Base-by-base conservation (phyloP, 352 stramenopile genomes). In the Elongisporangium undulatum region DNA sequence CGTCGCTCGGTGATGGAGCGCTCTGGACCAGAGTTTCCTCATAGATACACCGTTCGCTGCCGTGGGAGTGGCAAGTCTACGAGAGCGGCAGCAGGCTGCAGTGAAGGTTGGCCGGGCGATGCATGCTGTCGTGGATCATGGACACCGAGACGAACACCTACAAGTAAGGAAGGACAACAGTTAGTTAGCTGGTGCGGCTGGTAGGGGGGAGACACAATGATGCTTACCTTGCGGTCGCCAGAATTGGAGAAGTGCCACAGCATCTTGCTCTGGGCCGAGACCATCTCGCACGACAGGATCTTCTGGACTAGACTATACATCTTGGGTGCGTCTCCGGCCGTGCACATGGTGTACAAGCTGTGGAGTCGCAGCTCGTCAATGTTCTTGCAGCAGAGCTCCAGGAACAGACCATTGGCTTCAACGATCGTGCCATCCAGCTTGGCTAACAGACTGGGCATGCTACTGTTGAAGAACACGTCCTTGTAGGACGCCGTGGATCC, bases 201-300 rank as follows among this genome's bases (percentile, higher is more conserved):
- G 29, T 7, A 7, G 13, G 29, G 29, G 1, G 9, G 29, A 41
- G 4, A 41, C n/a, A 9, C 4, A 13, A 41, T 15, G 7, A 8
- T n/a, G 53, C 67, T 49, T 67, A 90, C 82, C 74, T 91, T 89
- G 58, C 83, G 77, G 56, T 90, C 79, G 54, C 79, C 74, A 20
- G 75, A 79, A 67, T 71, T 87, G 41, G 77, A 74, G 24, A 89
- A 87, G 62, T 89, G 78, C 83, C 83, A 93, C 76, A 87, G 77
- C 83, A 93, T 93, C 66, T 91, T 93, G 72, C 77, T 87, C 68
- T 91, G 83, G 13, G 81, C 81, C 4, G 83, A 93, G 39, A 74
- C 76, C 67, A 87, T 82, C 60, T 93, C 83, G 53, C 81, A 91
- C 48, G 80, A 77, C 2, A 89, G 58, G 63, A 93, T 86, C 66